Evolutionary conservation across 192 early-diverging fungal species (phyloP), one percentile per base, ranked within the genome.

Genomic region (Blastocladiella britannica): DNA sequence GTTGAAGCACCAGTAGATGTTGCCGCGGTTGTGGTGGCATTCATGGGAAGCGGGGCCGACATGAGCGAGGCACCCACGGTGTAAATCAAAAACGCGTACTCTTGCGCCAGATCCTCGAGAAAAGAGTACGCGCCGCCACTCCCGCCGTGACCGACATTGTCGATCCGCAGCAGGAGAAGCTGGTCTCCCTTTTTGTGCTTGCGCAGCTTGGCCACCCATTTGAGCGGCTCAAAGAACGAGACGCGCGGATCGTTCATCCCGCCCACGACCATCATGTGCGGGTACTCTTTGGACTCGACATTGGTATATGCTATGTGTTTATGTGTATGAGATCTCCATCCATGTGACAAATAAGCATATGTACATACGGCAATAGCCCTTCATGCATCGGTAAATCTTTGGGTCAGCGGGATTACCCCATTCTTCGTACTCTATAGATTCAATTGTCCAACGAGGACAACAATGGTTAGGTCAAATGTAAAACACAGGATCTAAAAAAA

Each of bases 181-280:
- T 27, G 12, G 55, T 29, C 31, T 25, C 12, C 12, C 27, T 25
- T 15, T 25, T 58, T 30, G 15, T 51, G 22, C 20, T 67, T 73
- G 62, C 82, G 71, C 29, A 92, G 54, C 9, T 83, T 72, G 7
- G 91, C 86, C 28, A 91, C 81, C 67, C 76, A 94, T 62, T 94
- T 93, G n/a, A 85, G 60, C 1, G 87, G 84, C 58, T 94, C 87
- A 67, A 80, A 89, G 37, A 76, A 82, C 25, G 76, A 70, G 3
- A 94, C 91, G 0, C 91, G 68, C 56, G 80, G 77, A 62, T 94
- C 91, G 31, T 74, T 73, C 31, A 88, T 71, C 4, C 88, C 89
- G 25, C 74, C 85, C 2, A 79, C 79, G 15, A 87, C 80, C 61
- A 87, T 66, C 24, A 91, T 68, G 9, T 83, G 76, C 8, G 84